Base-by-base conservation (phyloP, 768 basidiomycete species). In the Collybiopsis luxurians region DNA sequence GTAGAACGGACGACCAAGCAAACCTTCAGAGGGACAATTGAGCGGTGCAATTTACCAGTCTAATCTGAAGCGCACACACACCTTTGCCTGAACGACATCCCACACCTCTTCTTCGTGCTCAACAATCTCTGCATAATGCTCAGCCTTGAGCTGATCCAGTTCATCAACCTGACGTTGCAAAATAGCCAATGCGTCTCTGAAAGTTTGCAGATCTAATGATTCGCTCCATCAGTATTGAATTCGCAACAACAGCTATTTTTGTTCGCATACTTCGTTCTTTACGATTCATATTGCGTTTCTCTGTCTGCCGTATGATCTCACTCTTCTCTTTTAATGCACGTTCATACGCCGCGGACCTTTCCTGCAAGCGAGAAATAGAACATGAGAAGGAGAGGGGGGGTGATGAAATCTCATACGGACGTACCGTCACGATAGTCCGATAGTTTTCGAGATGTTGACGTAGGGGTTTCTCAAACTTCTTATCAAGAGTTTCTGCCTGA, bases 61-160 rank as follows among this genome's bases (percentile, higher is more conserved):
- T n/a, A n/a, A n/a, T n/a, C 36, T 59, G 57, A 19, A 23, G 15
- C 15, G 9, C 36, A 36, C 17, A 39, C 11, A 13, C 12, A 90
- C 89, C 78, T 95, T 96, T 60, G 79, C 83, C 67, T 95, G 86
- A 5, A 96, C 92, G 13, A 85, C 83, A 63, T 95, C 86, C 95
- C 95, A 98, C n/a, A 93, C 89, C 69, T 96, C 87, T 63, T 95
- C 92, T 72, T 97, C 95, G 63, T 95, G 94, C 57, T 92, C 90
- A 49, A 94, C 73, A 53, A 96, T 93, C 63, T 93, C 87, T 60
- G 87, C 82, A 65, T 98, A 95, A 72, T 98, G 93, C 6, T 81
- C 78, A 7, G 76, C 82, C 66, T 95, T 96, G 55, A 98, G 75
- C 53, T 84, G 84, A 70, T 98, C 95, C 2, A 97, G 76, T 58